A percentile compares a stretch with the other conserved stretches of the same genome.
phyloP scores from a whole-genome alignment of 2,329 filamentous ascomycete genomes.

The Cladosporium phlei region DNA sequence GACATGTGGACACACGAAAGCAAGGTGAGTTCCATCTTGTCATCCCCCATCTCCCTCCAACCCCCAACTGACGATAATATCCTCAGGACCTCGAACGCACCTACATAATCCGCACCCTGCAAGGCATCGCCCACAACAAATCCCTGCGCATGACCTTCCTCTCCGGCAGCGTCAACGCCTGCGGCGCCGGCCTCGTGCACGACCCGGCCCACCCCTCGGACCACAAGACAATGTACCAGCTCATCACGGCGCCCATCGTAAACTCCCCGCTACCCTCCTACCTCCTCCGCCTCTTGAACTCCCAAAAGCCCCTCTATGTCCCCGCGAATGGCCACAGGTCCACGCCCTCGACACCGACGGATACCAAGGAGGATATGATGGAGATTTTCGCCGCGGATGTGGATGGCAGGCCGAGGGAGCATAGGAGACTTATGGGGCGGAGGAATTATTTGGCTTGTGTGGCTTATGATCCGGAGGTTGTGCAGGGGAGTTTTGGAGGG shows the following conservation, averaged over 20 bases:
- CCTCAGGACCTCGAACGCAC: conserved; percentile 81
- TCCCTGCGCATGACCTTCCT: conserved; percentile 95
- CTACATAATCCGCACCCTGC: conserved; percentile 90
- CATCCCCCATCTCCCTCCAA: background rate
- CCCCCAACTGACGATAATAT: conserved; percentile 2
- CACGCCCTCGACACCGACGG: conserved; percentile 53
- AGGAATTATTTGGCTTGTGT: conserved; percentile 90
- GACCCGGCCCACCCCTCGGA: conserved; percentile 86
- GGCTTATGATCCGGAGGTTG: conserved; percentile 84
- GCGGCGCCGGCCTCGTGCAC: conserved; percentile 88
- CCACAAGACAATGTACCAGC: conserved; percentile 99
- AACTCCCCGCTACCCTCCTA: conserved; percentile 81
- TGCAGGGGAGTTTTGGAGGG: conserved; percentile 40
- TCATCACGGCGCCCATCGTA: conserved; percentile 89
- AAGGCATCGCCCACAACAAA: conserved; percentile 93
- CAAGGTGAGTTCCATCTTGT: conserved; percentile 52
- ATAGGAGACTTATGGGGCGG: conserved; percentile 87
- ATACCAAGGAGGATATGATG: conserved; percentile 99
- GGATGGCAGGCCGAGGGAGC: conserved; percentile 72
- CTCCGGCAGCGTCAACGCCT: conserved; percentile 84
- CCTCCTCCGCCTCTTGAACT: conserved; percentile 91
- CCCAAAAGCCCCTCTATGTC: conserved; percentile 86
- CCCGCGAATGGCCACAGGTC: conserved; percentile 77
- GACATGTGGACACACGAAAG: conserved; percentile 98
- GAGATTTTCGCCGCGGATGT: conserved; percentile 97